These are phyloP conservation scores for Themeda triandra DNA, from an alignment of 176 grass and related monocot species.

Conservation along the genomic window DNA sequence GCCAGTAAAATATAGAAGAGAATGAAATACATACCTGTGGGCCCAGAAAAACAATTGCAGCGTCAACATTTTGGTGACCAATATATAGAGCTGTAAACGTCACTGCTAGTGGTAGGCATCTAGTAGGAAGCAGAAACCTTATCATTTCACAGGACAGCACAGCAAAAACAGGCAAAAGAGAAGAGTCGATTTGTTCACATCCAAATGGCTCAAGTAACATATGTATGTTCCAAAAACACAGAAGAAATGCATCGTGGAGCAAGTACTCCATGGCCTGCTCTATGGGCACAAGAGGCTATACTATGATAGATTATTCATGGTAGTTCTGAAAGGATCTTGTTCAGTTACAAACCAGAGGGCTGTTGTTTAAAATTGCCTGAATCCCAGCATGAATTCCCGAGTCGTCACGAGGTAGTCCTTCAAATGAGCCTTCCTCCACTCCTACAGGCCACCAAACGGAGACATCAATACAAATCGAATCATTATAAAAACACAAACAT, in stretches of 20 bases:
- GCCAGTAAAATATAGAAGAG: no score
- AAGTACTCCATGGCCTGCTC: neutral
- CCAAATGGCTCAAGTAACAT: no score
- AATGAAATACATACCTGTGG: no score
- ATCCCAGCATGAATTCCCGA: constrained; percentile 48
- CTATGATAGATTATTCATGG: neutral
- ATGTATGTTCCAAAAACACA: neutral
- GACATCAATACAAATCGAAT: neutral
- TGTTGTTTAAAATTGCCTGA: constrained; percentile 14
- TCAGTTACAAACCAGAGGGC: neutral
- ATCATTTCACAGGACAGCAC: neutral
- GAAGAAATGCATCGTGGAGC: neutral
- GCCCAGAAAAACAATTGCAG: no score
- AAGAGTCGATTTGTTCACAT: neutral
- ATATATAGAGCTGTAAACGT: no score
- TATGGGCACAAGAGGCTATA: neutral
- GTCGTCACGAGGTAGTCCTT: constrained; percentile 71
- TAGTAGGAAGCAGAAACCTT: neutral
- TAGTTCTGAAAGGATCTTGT: neutral
- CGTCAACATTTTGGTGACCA: no score
- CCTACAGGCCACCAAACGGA: constrained; percentile 27
- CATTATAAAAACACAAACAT: neutral
- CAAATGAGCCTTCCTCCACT: constrained; percentile 66
- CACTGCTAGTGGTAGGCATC: neutral
- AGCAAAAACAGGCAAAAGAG: neutral